Percentiles rank a stretch among this genome's conserved stretches.
phyloP scores from a whole-genome alignment of 495 filamentous ascomycete species.

The Aspergillus nanangensis region DNA sequence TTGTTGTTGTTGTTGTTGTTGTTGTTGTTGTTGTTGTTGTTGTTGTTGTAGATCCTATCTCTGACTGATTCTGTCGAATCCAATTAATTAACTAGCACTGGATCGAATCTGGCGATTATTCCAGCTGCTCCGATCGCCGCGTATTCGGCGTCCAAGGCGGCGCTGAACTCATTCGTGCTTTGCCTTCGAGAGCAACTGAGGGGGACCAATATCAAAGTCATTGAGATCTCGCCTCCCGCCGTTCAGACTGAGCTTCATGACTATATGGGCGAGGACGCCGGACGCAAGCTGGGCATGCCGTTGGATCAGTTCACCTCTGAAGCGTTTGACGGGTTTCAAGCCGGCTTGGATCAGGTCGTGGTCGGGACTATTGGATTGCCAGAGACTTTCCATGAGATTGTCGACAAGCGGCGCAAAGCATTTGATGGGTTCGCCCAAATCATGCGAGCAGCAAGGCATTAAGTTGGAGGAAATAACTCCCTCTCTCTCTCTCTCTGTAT shows the following conservation, averaged over 20 bases:
- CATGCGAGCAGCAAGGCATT: too few species aligned
- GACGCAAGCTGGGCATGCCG: constrained; percentile 52
- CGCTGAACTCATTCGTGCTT: constrained; percentile 43
- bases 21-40: background rate
- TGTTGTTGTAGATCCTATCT: too few species aligned
- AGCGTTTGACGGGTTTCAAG: constrained; percentile 46
- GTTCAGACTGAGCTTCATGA: constrained; percentile 56
- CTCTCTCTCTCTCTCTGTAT: too few species aligned
- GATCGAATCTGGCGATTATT: constrained; percentile 37
- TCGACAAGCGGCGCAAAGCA: constrained; percentile 26
- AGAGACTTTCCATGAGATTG: constrained; percentile 29
- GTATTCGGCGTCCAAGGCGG: constrained; percentile 42
- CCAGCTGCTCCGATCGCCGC: constrained; percentile 33
- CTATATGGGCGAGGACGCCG: constrained; percentile 34
- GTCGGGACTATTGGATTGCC: constrained; percentile 24
- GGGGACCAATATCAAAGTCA: constrained; percentile 46
- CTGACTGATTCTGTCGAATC: too few species aligned
- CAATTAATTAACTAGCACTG: too few species aligned
- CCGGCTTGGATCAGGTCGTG: constrained; percentile 43
- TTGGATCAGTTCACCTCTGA: constrained; percentile 54
- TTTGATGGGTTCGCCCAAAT: constrained; percentile 28
- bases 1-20: too few species aligned
- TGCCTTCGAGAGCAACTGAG: constrained; percentile 56
- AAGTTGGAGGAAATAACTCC: too few species aligned
- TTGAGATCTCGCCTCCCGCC: constrained; percentile 64